phyloP scores from a whole-genome alignment of 2,329 filamentous ascomycete species.

The Septoria linicola region DNA sequence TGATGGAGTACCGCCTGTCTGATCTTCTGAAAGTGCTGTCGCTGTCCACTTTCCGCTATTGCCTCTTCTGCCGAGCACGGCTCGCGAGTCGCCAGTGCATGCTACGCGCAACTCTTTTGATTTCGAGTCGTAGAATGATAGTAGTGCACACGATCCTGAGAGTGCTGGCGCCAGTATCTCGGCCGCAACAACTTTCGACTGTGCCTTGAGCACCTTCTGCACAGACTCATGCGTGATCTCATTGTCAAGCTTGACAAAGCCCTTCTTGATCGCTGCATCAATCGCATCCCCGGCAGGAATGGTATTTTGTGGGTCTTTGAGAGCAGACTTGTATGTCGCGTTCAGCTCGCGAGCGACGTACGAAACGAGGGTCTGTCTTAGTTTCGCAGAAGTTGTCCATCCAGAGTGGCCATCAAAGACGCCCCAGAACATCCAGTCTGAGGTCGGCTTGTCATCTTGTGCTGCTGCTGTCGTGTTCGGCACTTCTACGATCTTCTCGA shows the following conservation, averaged over 20 bases:
- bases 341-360: constrained; percentile 94
- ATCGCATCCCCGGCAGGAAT: constrained; percentile 75
- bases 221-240: constrained; percentile 95
- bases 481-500: constrained; percentile 95
- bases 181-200: constrained; percentile 85
- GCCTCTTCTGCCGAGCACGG: constrained; percentile 79
- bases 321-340: constrained; percentile 77
- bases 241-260: constrained; percentile 83
- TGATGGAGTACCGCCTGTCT: constrained; percentile 84
- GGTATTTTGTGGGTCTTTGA: constrained; percentile 56
- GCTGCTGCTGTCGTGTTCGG: constrained; percentile 60
- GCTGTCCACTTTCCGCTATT: constrained; percentile 87
- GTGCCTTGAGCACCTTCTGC: constrained; percentile 82
- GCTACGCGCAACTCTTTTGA: constrained; percentile 88
- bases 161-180: constrained; percentile 89
- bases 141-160: constrained; percentile 92
- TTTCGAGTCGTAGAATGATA: constrained; percentile 92
- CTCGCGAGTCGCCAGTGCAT: constrained; percentile 93
- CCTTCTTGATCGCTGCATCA: constrained; percentile 86
- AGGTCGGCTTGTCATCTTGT: constrained; percentile 57
- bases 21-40: constrained; percentile 83
- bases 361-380: constrained; percentile 86
- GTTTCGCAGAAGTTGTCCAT: constrained; percentile 96
- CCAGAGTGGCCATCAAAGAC: constrained; percentile 98
- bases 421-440: constrained; percentile 99